Evolutionary conservation across 1,139 yeast species (phyloP).

Genomic region (Taphrina sp.): DNA sequence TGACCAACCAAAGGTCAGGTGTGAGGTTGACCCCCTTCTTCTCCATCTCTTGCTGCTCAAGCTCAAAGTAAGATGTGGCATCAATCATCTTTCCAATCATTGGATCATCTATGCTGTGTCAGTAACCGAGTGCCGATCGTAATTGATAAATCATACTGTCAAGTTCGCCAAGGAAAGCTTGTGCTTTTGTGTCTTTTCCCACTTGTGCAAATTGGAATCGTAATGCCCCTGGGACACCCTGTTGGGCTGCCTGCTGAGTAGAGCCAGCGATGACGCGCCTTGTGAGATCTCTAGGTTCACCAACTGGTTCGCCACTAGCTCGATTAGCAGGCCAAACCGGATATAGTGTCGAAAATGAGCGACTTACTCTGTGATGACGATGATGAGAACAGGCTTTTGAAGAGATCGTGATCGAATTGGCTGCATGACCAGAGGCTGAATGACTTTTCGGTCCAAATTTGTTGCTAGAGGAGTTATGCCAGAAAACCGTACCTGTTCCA

Average conservation of each 20-base stretch:
- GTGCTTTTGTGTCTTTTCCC: conserved; percentile 44
- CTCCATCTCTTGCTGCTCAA: conserved; percentile 45
- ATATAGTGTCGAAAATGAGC: no score
- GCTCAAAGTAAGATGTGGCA: conserved; percentile 44
- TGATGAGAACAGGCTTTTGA: conserved; percentile 43
- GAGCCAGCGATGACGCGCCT: conserved; percentile 42
- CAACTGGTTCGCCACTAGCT: no score
- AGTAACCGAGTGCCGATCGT: no score
- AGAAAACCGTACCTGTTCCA: conserved; percentile 41
- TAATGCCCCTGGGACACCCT: conserved; percentile 43
- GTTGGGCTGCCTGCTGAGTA: conserved; percentile 39
- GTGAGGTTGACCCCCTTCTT: conserved; percentile 43
- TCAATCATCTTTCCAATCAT: conserved; percentile 44
- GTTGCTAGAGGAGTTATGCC: conserved; percentile 46
- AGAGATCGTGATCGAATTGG: conserved; percentile 41
- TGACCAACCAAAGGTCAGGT: conserved; percentile 44
- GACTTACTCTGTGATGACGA: conserved; percentile 43
- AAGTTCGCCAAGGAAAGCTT: conserved; percentile 42
- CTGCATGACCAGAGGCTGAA: conserved; percentile 42
- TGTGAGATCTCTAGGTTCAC: conserved; percentile 42
- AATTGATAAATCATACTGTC: no score
- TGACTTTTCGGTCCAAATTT: conserved; percentile 41
- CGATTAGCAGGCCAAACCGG: no score
- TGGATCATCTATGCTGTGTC: no score
- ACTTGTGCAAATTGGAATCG: conserved; percentile 46